phyloP scores from a whole-genome alignment of 805 yeast species.

The Wickerhamiella australiensis region DNA sequence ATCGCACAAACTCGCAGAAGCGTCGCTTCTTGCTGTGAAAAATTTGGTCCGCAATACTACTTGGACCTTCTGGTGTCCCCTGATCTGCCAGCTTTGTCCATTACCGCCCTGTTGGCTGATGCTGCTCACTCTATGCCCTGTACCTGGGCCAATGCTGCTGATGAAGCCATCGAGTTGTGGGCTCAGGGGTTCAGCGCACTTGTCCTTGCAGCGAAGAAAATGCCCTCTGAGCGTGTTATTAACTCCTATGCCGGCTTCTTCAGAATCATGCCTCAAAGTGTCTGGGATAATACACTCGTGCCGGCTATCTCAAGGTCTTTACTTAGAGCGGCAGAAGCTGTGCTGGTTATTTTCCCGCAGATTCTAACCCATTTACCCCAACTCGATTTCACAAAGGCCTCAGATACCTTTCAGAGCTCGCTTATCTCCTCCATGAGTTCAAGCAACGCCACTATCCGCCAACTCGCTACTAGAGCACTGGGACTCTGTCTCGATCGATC shows the following conservation, averaged over 20 bases:
- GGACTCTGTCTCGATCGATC: constrained; percentile 20
- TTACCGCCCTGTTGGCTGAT: constrained; percentile 7
- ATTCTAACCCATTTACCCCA: constrained; percentile 33
- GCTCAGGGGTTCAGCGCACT: constrained; percentile 22
- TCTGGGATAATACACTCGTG: constrained; percentile 33
- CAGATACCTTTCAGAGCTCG: constrained; percentile 39
- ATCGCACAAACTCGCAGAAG: constrained; percentile 2
- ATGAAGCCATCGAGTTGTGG: constrained; percentile 12
- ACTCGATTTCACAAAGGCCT: constrained; percentile 34
- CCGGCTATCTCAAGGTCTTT: constrained; percentile 64
- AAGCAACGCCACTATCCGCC: constrained; percentile 53
- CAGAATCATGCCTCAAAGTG: constrained; percentile 28
- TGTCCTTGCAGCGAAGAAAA: constrained; percentile 26
- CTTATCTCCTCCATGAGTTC: constrained; percentile 50
- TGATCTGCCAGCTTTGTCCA: not conserved
- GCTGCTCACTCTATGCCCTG: constrained; percentile 7
- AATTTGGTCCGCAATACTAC: constrained; percentile 2
- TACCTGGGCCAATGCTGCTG: not conserved
- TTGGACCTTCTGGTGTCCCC: constrained; percentile 2
- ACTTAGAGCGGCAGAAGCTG: constrained; percentile 64
- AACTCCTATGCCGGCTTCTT: constrained; percentile 35
- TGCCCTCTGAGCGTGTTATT: constrained; percentile 18
- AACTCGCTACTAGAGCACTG: constrained; percentile 34
- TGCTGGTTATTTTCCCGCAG: constrained; percentile 45
- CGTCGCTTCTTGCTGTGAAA: not conserved